Percentiles rank a stretch among this genome's conserved stretches.
phyloP scores from a whole-genome alignment of 1,139 yeast species.

The Lodderomyces parapsilosis region DNA sequence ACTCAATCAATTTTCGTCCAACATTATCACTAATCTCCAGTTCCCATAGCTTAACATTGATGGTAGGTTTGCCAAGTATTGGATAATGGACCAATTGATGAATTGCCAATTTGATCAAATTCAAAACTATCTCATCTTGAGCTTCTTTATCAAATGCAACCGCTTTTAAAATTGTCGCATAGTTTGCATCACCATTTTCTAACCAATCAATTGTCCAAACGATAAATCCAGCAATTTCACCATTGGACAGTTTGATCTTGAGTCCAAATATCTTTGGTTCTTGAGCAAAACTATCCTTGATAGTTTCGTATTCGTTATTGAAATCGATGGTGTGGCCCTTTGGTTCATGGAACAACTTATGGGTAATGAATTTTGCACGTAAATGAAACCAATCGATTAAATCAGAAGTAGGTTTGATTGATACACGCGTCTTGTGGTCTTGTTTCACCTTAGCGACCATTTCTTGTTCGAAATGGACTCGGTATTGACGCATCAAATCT shows the following conservation, averaged over 20 bases:
- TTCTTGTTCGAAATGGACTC: conserved; percentile 19
- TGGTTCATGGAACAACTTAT: conserved; percentile 24
- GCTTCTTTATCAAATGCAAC: conserved; percentile 23
- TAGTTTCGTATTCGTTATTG: conserved; percentile 22
- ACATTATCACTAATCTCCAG: conserved; percentile 25
- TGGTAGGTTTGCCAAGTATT: conserved; percentile 11
- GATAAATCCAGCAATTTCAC: conserved; percentile 25
- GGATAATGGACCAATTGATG: neutral
- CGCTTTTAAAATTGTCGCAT: conserved; percentile 30
- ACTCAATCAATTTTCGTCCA: conserved; percentile 16
- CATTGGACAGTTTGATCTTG: conserved; percentile 20
- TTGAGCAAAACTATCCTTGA: conserved; percentile 21
- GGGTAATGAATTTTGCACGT: conserved; percentile 37
- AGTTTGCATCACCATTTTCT: conserved; percentile 16
- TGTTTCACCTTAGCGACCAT: conserved; percentile 18
- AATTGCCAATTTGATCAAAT: conserved; percentile 21
- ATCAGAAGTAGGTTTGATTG: conserved; percentile 29
- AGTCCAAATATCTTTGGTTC: conserved; percentile 36
- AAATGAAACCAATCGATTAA: conserved; percentile 47
- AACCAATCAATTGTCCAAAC: conserved; percentile 44
- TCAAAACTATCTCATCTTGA: conserved; percentile 18
- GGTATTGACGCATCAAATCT: conserved; percentile 23
- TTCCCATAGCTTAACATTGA: conserved; percentile 36
- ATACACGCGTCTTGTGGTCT: conserved; percentile 31
- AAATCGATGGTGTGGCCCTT: conserved; percentile 22